Evolutionary conservation across 202 grass and related monocot species (phyloP).

Genomic region (Hordeum pubiflorum): DNA sequence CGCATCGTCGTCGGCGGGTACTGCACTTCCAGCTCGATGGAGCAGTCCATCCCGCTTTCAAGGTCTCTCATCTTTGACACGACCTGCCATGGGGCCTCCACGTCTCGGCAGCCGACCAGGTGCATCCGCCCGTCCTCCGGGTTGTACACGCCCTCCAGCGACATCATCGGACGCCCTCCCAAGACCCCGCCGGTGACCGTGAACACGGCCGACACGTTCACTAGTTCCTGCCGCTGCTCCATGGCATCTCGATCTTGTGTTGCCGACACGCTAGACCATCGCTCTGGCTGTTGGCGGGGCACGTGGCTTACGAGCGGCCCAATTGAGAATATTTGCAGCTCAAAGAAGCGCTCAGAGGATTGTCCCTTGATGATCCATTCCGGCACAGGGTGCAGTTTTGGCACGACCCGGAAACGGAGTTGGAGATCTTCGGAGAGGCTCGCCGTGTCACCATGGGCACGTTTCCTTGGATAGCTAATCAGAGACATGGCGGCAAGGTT

Average conservation of each 20-base stretch:
- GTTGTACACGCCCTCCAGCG: constrained; percentile 51
- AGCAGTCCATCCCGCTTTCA: constrained; percentile 44
- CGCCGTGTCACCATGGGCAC: constrained; percentile 14
- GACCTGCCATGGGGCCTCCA: background rate
- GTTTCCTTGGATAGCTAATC: constrained; percentile 39
- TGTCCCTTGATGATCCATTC: constrained; percentile 1
- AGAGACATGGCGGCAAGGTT: constrained; percentile 31
- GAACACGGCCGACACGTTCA: constrained; percentile 48
- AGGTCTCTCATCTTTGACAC: constrained; percentile 26
- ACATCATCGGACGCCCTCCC: constrained; percentile 1
- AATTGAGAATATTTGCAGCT: constrained; percentile 38
- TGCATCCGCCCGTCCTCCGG: constrained; percentile 42
- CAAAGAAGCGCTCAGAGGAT: background rate
- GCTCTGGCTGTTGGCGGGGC: background rate
- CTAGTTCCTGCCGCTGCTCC: constrained; percentile 17
- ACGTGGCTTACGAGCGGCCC: constrained; percentile 25
- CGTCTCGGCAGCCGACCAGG: constrained; percentile 38
- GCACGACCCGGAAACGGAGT: background rate
- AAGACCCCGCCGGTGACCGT: background rate
- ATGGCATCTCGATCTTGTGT: background rate
- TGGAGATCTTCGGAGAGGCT: constrained; percentile 37
- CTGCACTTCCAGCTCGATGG: constrained; percentile 42
- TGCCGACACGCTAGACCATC: too few relatives aligned
- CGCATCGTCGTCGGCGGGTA: constrained; percentile 44
- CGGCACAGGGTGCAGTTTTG: background rate